Conservation (phyloP, 2,329 filamentous ascomycete genomes). For the Aspergillus sclerotialis region DNA sequence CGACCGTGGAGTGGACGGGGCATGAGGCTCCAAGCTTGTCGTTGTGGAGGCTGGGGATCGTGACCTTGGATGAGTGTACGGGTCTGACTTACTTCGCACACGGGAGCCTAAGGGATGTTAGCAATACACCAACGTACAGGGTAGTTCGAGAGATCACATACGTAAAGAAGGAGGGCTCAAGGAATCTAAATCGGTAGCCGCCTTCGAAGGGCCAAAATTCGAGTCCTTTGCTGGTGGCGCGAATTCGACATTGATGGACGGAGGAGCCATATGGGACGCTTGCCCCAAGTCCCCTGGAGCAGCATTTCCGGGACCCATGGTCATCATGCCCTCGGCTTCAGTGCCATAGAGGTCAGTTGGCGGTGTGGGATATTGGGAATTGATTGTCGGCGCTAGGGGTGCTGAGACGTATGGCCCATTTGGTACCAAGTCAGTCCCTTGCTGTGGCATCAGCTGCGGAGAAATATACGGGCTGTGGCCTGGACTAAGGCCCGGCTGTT, state of each 20-base stretch:
- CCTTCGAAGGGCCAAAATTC: constrained; percentile 60
- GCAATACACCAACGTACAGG: constrained; percentile 7
- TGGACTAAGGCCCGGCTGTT: constrained; percentile 49
- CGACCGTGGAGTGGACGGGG: constrained; percentile 31
- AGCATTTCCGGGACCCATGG: constrained; percentile 38
- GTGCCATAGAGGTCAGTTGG: constrained; percentile 47
- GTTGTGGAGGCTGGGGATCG: constrained; percentile 29
- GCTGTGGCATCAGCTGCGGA: constrained; percentile 61
- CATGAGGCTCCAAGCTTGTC: constrained; percentile 25
- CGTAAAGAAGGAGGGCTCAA: constrained; percentile 68
- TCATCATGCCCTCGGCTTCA: constrained; percentile 41
- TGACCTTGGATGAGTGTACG: constrained; percentile 43
- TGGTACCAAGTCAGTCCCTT: constrained; percentile 55
- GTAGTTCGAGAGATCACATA: constrained; percentile 16
- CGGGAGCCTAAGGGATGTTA: constrained; percentile 40
- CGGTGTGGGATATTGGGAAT: constrained; percentile 43
- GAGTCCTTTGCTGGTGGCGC: constrained; percentile 65
- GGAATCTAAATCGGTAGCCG: constrained; percentile 64
- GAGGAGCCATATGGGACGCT: constrained; percentile 74
- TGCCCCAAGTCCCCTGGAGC: constrained; percentile 57
- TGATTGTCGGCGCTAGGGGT: constrained; percentile 39
- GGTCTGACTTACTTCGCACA: constrained; percentile 56
- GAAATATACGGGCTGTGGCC: constrained; percentile 66
- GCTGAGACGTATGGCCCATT: constrained; percentile 40
- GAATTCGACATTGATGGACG: constrained; percentile 89